Evolutionary conservation across 345 rosid genomes (phyloP), one percentile per base, ranked within the genome.

Genomic region (Linum trigynum): DNA sequence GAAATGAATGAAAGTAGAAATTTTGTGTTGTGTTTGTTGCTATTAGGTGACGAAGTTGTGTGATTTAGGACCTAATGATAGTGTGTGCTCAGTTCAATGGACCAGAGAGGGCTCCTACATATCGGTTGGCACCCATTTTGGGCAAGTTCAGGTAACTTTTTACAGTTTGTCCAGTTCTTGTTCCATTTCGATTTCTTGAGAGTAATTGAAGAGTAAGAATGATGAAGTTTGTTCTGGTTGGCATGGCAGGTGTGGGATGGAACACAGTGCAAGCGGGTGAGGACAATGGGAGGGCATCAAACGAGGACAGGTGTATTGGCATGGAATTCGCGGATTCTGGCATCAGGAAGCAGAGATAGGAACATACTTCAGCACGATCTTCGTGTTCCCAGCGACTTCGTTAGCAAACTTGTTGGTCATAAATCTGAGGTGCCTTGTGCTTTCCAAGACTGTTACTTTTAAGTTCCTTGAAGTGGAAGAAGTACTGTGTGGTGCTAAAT

Each of bases 351-450:
- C 77, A 85, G 97, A 73, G 96, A 90, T 74, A 80, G 92, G 5
- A 82, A 81, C 78, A 94, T 94, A 50, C 97, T 94, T 75, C 95
- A 94, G 53, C 99, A 94, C 64, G 99, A 94, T 79, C 92, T 94
- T 50, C 86, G 99, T 1, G 92, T 94, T 63, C 80, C 85, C 14
- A 84, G 67, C 11, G 96, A 94, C 65, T 83, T 51, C 50, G 69
- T 88, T 11, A 74, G 88, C 86, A 94, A 87, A 75, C 83, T 88
- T 74, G 82, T 82, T 67, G 99, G 99, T 39, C 99, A 90, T 76
- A 94, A 88, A 75, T 94, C 99, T 55, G 99, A 94, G 85, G 97
- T 84, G 71, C 6, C 32, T 23, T 23, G 32, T 23, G 32, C 62
- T 59, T 6, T 59, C 38, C 15, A 38, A 35, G 4, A 23, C 32